Conservation (phyloP, 2,329 filamentous ascomycete genomes). For the Ophiosphaerella narmari region DNA sequence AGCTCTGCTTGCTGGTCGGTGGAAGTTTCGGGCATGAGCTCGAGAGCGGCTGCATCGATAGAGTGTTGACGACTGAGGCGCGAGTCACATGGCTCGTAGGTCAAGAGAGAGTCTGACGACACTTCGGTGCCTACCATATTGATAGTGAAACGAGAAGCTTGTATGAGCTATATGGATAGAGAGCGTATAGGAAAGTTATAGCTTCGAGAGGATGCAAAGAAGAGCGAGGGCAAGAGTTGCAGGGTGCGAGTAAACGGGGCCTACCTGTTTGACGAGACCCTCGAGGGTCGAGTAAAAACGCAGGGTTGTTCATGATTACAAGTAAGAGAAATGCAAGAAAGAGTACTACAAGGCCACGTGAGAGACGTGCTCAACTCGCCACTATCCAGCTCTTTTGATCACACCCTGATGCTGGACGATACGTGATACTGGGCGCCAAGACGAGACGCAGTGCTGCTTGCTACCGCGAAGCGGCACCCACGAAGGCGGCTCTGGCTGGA, state of each 20-base stretch:
- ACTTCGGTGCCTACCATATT: too few relatives aligned
- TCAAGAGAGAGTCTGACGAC: not conserved
- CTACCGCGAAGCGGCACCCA: constrained; percentile 3
- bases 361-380: not conserved
- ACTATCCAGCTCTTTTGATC: constrained; percentile 12
- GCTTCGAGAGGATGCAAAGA: not conserved
- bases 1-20: constrained; percentile 16
- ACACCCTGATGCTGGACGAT: constrained; percentile 14
- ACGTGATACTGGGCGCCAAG: constrained; percentile 22
- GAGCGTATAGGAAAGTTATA: too few relatives aligned
- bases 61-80: not conserved
- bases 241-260: constrained; percentile 6
- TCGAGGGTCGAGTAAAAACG: constrained; percentile 32
- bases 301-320: constrained; percentile 26
- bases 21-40: constrained; percentile 1
- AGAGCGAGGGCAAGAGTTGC: not conserved
- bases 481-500: not conserved
- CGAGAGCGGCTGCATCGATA: not conserved
- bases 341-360: not conserved
- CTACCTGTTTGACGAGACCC: constrained; percentile 32
- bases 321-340: constrained; percentile 12
- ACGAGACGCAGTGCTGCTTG: constrained; percentile 6
- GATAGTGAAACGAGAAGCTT: too few relatives aligned
- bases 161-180: too few relatives aligned
- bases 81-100: not conserved